Evolutionary conservation across 345 rosid species (phyloP), one percentile per base, ranked within the genome.

Genomic region (Limnanthes douglasii): DNA sequence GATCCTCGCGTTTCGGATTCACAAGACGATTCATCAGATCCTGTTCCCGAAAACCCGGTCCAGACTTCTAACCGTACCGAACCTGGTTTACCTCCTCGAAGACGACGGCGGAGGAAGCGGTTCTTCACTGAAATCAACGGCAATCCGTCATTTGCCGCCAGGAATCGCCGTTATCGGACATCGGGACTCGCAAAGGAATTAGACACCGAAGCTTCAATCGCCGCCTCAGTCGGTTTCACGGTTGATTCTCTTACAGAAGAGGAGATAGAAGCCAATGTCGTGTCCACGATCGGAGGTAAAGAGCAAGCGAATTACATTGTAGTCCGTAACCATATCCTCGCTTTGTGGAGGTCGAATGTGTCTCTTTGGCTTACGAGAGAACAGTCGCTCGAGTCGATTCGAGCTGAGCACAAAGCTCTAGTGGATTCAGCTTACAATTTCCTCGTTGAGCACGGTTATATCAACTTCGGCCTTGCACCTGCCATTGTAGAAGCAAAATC

Each of bases 261-360:
- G 53, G 96, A 90, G 62, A 90, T 84, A 6, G 94, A 90, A 65
- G 94, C 93, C 1, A 75, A 78, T 38, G 98, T 78, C 3, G 93
- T 85, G 24, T 50, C 63, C 0, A 62, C 41, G 11, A 69, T 80
- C 2, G 94, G 96, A 11, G 86, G 96, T 2, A 59, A 59, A 3
- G 93, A 90, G 35, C 98, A 84, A 28, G 47, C 72, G 1, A 71
- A 80, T 48, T 90, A 85, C 39, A 66, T 90, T 3, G 74, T 78
- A 3, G 96, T 80, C 17, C 53, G 96, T 43, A 90, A 90, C 26
- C 96, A 90, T 56, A 73, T 90, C 34, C 61, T 90, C 0, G 62
- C 94, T 3, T 63, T 68, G 11, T 90, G 98, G 96, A 49, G 96
- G 31, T 84, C 96, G 2, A 72, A 75, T 62, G 93, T 80, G 8